Evolutionary conservation across 768 basidiomycete species (phyloP), one percentile per base, ranked within the genome.

Genomic region (Hirschioporus abietinus): DNA sequence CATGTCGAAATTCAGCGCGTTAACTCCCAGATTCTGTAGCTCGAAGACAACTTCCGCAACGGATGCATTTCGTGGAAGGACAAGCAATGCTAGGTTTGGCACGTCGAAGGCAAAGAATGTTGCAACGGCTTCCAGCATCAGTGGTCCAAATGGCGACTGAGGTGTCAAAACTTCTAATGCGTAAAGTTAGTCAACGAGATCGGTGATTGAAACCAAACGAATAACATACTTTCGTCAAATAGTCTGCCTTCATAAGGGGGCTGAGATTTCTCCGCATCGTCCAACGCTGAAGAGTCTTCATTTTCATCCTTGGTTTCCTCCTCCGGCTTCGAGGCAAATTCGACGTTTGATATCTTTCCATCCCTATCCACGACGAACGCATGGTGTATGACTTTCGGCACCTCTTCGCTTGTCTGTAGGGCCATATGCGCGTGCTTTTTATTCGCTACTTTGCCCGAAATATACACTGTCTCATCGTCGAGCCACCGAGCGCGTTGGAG

Each of bases 71-170:
- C 90, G 80, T 2, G 87, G 88, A 42, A 93, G 73, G 20, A 91
- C 87, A n/a, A 93, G 78, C 20, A 93, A 77, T 23, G 85, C 91
- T 15, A 85, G 71, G 57, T 82, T 80, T 52, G 89, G 87, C 24
- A 93, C 91, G 65, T 91, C 90, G 23, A 91, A 73, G 20, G 90
- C 91, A 73, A 93, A 89, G 4, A 82, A 80, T 10, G 85, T 82
- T 6, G 88, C 91, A 62, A 93, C 81, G 1, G 88, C 87, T 72
- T 93, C 91, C 69, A 92, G 72, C 35, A 81, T 76, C 68, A 80
- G 78, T 7, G 83, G 80, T 71, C 86, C 83, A 69, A 89, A 83
- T 18, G 84, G 83, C 42, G 87, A 84, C 52, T 81, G 76, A 1
- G 79, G 82, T 36, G 73, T 76, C 18, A 73, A 12, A 24, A 66